A percentile compares a stretch with the other conserved stretches of the same genome.
Evolutionary conservation across 169 alveolate species (phyloP).

Genomic region (Plasmodium fragile): DNA sequence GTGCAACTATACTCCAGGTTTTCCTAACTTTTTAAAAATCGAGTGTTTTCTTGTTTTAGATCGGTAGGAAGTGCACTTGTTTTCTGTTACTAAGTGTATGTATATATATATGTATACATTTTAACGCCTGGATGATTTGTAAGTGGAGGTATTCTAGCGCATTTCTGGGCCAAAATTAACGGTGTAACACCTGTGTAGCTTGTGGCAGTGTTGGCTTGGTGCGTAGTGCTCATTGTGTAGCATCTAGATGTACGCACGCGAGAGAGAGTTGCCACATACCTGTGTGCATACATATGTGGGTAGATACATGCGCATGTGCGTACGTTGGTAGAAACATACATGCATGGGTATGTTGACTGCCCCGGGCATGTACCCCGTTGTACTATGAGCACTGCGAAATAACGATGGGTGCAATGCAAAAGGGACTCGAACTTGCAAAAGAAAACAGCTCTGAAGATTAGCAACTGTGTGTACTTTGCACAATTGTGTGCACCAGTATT

Average conservation of each 20-base stretch:
- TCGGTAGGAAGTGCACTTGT: background rate
- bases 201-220: background rate
- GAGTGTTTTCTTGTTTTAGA: background rate
- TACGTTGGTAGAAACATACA: background rate
- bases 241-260: background rate
- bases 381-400: background rate
- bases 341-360: background rate
- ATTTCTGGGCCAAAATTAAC: background rate
- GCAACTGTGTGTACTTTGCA: background rate
- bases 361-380: background rate
- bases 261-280: background rate
- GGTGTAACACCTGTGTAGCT: background rate
- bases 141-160: background rate
- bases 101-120: background rate
- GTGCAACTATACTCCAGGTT: background rate
- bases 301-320: background rate
- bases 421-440: constrained; percentile 3
- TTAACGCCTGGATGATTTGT: background rate
- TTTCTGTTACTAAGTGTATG: background rate
- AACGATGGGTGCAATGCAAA: background rate
- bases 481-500: background rate
- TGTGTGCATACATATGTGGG: constrained; percentile 17
- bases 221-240: background rate
- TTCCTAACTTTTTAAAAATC: background rate
- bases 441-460: background rate